Evolutionary conservation across 768 basidiomycete genomes (phyloP), one percentile per base, ranked within the genome.

Genomic region (Trametes sanguinea): DNA sequence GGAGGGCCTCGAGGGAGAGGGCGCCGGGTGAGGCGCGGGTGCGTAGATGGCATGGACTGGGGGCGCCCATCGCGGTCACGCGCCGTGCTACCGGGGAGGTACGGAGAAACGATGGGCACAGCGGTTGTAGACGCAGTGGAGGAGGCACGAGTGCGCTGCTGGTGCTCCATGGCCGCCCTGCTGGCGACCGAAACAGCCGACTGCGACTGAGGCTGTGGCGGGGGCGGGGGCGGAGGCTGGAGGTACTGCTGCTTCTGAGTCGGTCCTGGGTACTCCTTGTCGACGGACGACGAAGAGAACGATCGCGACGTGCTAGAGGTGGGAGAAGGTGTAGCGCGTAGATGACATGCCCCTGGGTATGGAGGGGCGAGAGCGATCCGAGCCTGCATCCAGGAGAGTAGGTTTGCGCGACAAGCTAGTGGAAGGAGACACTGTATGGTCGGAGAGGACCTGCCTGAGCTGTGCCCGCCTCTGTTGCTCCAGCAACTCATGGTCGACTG

Each of bases 71-170:
- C 66, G 33, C 66, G 61, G 14, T 61, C 66, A 40, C 57, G 65
- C 51, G 56, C 51, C 43, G 59, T 35, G 45, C 46, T 54, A 48
- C 52, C 55, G 43, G 60, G 51, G 29, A 59, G 30, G 30, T 63
- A 55, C 8, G 62, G 53, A 37, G 60, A 35, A 2, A 27, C 22
- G 13, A 42, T 2, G 14, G 59, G 59, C 39, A 58, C 17, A 7
- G 57, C 40, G 16, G 56, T 60, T 8, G 57, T 14, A 35, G 63
- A 54, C 16, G 54, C 54, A 22, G 45, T 56, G 35, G 69, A 67
- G 7, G 64, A 59, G 7, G 64, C 65, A 27, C 70, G 70, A 1
- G 71, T 62, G 16, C 63, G 62, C 53, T 58, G 48, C 40, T 66
- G 63, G 27, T 59, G 62, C 11, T 63, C 63, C 11, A 56, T 51